phyloP scores from a whole-genome alignment of 306 rosid genomes.

The Trifolium repens region DNA sequence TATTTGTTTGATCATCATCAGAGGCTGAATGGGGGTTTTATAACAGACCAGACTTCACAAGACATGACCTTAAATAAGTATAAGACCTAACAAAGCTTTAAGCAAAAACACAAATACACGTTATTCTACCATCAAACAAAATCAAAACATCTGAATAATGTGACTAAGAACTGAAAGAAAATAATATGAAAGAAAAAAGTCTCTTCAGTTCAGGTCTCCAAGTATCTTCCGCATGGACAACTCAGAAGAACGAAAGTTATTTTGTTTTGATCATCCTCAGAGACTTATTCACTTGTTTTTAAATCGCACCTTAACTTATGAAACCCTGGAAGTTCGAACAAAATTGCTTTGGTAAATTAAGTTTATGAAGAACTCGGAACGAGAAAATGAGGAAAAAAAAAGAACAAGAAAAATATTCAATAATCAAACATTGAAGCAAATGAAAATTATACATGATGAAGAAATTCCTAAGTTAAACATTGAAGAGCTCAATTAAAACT shows the following conservation, averaged over 20 bases:
- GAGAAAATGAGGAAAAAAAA: neutral
- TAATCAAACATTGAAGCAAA: too few species aligned
- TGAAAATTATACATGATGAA: neutral
- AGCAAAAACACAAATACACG: neutral
- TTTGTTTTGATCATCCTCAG: constrained; percentile 52
- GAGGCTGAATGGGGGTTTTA: constrained; percentile 33
- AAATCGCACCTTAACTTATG: neutral
- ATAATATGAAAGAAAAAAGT: neutral
- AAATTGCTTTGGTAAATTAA: too few species aligned
- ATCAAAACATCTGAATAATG: neutral
- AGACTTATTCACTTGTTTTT: neutral
- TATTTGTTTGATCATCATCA: constrained; percentile 44
- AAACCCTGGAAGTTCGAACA: neutral
- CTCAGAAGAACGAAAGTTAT: constrained; percentile 68
- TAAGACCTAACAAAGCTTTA: neutral
- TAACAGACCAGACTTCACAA: neutral
- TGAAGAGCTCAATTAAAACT: neutral
- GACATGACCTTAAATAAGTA: neutral
- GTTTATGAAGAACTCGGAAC: too few species aligned
- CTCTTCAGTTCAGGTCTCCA: constrained; percentile 79
- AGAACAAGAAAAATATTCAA: too few species aligned
- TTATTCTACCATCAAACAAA: neutral
- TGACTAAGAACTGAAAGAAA: neutral
- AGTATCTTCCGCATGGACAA: constrained; percentile 49
- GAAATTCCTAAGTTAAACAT: too few species aligned